phyloP scores from a whole-genome alignment of 177 flowering plant genomes.

The Vitis hybrid region DNA sequence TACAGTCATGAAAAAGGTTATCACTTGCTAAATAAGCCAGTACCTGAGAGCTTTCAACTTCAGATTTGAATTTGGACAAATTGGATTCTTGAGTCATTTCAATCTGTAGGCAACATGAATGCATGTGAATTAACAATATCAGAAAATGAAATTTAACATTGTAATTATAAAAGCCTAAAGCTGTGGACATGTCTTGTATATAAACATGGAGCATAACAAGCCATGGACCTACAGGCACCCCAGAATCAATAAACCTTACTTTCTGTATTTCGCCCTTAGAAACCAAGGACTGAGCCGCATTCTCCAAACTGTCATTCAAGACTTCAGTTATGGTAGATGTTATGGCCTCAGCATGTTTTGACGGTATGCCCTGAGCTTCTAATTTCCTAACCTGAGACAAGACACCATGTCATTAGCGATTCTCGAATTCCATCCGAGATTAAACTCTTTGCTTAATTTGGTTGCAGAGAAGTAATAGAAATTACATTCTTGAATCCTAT shows the following conservation, averaged over 20 bases:
- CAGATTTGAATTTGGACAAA: constrained; percentile 52
- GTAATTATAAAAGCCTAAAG: neutral
- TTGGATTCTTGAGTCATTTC: constrained; percentile 57
- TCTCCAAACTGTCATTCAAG: constrained; percentile 59
- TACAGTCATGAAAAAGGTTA: no score
- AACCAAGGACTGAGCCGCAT: constrained; percentile 52
- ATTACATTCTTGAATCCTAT: neutral
- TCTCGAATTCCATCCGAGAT: no score
- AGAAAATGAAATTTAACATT: no score
- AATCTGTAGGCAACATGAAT: constrained; percentile 25
- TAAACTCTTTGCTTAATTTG: no score
- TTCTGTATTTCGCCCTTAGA: constrained; percentile 60
- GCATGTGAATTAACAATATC: neutral
- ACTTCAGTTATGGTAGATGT: constrained; percentile 57
- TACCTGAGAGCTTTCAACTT: constrained; percentile 68
- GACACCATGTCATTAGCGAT: neutral
- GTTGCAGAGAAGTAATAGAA: neutral
- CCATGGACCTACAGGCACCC: neutral
- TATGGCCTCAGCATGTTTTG: constrained; percentile 72
- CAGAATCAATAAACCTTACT: constrained; percentile 16
- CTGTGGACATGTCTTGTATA: no score
- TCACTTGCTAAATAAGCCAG: neutral
- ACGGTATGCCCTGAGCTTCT: constrained; percentile 60
- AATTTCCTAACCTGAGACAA: constrained; percentile 54
- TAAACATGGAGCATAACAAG: neutral